A percentile compares a stretch with the other conserved stretches of the same genome.
Conservation (phyloP, 768 basidiomycete species). For the Rhodosporidiobolus odoratus region DNA sequence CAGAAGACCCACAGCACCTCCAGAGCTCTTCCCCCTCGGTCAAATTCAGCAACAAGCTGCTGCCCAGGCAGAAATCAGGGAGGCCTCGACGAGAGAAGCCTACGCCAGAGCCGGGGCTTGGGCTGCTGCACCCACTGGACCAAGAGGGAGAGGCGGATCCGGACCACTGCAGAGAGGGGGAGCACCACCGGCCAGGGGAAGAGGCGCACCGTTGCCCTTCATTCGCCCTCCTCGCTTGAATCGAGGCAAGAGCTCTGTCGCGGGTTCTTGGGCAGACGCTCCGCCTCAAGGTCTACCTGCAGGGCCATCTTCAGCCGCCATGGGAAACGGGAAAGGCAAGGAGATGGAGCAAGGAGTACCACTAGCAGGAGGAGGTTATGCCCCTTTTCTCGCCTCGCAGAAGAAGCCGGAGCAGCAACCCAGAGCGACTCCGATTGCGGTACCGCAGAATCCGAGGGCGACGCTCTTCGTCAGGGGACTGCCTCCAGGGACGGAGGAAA, state of each 20-base stretch:
- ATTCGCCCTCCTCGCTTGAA: not conserved
- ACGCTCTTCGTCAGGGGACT: conserved; percentile 5
- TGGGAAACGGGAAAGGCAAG: not conserved
- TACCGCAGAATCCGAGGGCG: conserved; percentile 12
- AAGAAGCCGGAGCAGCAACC: not conserved
- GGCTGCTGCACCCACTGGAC: too few species aligned
- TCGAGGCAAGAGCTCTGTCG: not conserved
- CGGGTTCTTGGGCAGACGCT: not conserved
- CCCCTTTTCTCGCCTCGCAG: not conserved
- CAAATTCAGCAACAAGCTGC: not conserved
- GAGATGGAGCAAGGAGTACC: not conserved
- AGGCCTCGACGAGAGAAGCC: too few species aligned
- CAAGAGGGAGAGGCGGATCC: not conserved
- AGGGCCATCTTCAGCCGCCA: not conserved
- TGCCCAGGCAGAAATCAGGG: too few species aligned
- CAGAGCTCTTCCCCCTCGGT: not conserved
- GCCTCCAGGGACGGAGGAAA: not conserved
- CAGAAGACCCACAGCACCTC: not conserved
- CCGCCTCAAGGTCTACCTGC: too few species aligned
- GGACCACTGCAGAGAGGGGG: not conserved
- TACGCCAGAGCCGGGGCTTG: not conserved
- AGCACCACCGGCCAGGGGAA: not conserved
- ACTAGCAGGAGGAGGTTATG: not conserved
- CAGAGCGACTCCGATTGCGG: not conserved
- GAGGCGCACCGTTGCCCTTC: not conserved